phyloP scores from a whole-genome alignment of 805 yeast species.

The Lipomyces mesembrius region DNA sequence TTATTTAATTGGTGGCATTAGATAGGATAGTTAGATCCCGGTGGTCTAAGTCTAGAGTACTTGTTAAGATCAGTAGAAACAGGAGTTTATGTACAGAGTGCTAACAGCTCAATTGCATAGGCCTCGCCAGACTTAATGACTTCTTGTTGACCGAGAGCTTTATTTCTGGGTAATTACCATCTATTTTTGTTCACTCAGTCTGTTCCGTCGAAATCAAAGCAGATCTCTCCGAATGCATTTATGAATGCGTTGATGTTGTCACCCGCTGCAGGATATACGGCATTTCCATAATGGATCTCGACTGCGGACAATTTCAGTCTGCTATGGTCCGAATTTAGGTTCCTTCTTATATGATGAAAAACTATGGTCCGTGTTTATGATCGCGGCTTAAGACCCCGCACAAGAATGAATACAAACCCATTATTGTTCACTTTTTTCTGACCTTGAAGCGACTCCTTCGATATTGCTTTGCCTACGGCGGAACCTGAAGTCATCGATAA shows the following conservation, averaged over 20 bases:
- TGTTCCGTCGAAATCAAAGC: neutral
- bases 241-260: neutral
- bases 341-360: constrained; percentile 52
- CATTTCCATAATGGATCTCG: neutral
- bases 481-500: neutral
- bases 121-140: constrained; percentile 29
- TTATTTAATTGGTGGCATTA: constrained; percentile 4
- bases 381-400: constrained; percentile 93
- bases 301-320: neutral
- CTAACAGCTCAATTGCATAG: constrained; percentile 11
- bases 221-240: neutral
- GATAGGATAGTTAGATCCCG: neutral
- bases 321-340: neutral
- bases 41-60: neutral
- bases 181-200: neutral
- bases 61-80: neutral
- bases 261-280: neutral
- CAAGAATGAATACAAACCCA: constrained; percentile 75
- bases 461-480: constrained; percentile 4
- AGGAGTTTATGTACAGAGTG: neutral
- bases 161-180: constrained; percentile 77
- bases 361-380: constrained; percentile 96
- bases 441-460: neutral
- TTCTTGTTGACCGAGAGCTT: constrained; percentile 32
- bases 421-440: constrained; percentile 52